Conservation (phyloP, 164 flowering plant species). For the Magnolia changhungtana region DNA sequence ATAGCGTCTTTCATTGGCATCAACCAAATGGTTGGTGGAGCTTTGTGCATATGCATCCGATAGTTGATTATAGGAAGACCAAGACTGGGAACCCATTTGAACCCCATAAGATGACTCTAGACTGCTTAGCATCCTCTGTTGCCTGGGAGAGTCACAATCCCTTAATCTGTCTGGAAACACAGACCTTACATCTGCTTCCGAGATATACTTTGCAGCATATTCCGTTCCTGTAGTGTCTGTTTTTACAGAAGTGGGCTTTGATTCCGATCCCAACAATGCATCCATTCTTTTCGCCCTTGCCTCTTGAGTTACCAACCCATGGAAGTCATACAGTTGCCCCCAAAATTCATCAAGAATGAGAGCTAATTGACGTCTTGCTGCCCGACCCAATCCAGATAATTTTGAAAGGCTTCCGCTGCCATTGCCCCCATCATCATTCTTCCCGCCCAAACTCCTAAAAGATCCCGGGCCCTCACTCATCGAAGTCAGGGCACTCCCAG, state of each 20-base stretch:
- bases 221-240: constrained; percentile 38
- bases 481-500: constrained; percentile 35
- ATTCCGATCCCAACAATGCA: constrained; percentile 47
- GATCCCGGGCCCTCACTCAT: constrained; percentile 76
- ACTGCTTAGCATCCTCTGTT: constrained; percentile 36
- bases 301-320: constrained; percentile 74
- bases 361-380: constrained; percentile 84
- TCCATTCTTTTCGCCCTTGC: constrained; percentile 66
- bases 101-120: constrained; percentile 54
- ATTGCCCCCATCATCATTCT: constrained; percentile 66
- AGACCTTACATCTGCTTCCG: constrained; percentile 44
- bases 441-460: constrained; percentile 70
- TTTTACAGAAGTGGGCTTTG: constrained; percentile 39
- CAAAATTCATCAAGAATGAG: constrained; percentile 86
- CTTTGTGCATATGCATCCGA: constrained; percentile 52
- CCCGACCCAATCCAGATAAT: constrained; percentile 91
- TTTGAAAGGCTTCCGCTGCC: constrained; percentile 89
- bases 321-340: constrained; percentile 87
- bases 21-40: constrained; percentile 34
- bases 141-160: constrained; percentile 47
- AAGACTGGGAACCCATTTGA: constrained; percentile 46
- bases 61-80: constrained; percentile 44
- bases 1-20: constrained; percentile 64
- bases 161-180: constrained; percentile 28
- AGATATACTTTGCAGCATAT: constrained; percentile 34